Conservation (phyloP, 164 flowering plant species). For the Paratinospora sagittata region DNA sequence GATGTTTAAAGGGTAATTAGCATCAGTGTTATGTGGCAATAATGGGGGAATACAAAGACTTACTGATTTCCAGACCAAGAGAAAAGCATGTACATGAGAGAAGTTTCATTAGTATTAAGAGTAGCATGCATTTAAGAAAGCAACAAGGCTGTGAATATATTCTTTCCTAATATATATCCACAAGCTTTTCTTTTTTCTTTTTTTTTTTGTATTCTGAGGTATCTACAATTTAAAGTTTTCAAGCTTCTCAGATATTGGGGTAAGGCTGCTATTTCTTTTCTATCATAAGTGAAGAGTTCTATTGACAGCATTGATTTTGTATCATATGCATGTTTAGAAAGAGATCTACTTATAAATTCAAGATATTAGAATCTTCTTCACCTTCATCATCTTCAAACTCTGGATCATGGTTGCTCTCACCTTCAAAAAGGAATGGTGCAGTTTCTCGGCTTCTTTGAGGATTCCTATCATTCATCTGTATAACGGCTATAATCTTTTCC, state of each 20-base stretch:
- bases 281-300: background rate
- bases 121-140: background rate
- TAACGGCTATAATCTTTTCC: slow-evolving; percentile 50
- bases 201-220: background rate
- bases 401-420: slow-evolving; percentile 27
- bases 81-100: too few species aligned
- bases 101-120: too few species aligned
- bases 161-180: background rate
- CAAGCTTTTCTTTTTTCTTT: background rate
- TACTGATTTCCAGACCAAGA: background rate
- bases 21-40: background rate
- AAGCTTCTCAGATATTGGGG: background rate
- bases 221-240: background rate
- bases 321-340: background rate
- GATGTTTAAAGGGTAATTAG: background rate
- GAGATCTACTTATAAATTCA: slow-evolving; percentile 19
- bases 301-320: background rate
- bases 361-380: slow-evolving; percentile 27
- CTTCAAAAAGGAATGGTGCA: slow-evolving; percentile 49
- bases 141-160: background rate
- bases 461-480: slow-evolving; percentile 57
- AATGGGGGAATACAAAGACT: background rate
- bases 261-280: too few species aligned
- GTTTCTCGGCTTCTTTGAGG: slow-evolving; percentile 36
- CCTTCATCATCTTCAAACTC: slow-evolving; percentile 38